Evolutionary conservation across 1,284 basidiomycete genomes (phyloP).

Genomic region (Testicularia cyperi): DNA sequence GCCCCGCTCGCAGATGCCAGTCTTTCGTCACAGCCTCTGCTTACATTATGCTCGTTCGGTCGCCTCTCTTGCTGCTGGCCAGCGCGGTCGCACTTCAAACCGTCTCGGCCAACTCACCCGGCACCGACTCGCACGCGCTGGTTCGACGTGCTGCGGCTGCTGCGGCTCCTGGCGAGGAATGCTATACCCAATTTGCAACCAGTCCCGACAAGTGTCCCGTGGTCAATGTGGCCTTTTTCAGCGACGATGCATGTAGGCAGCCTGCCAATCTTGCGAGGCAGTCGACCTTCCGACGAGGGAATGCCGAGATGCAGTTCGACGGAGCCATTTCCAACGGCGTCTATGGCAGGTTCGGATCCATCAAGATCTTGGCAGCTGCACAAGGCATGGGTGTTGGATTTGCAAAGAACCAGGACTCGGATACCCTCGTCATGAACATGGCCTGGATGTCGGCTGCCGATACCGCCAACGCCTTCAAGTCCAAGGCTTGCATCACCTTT

Average conservation of each 20-base stretch:
- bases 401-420: constrained; percentile 15
- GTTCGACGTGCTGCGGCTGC: background rate
- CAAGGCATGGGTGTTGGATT: constrained; percentile 23
- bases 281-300: constrained; percentile 4
- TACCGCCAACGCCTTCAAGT: constrained; percentile 4
- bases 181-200: constrained; percentile 11
- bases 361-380: constrained; percentile 15
- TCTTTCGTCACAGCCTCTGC: background rate
- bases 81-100: too few relatives aligned
- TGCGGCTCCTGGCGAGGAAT: constrained; percentile 3
- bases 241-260: constrained; percentile 6
- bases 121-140: background rate
- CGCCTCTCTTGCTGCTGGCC: too few relatives aligned
- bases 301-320: constrained; percentile 23
- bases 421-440: constrained; percentile 19
- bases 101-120: too few relatives aligned
- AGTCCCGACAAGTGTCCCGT: constrained; percentile 12
- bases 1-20: too few relatives aligned
- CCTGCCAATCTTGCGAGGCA: constrained; percentile 4
- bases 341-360: constrained; percentile 8
- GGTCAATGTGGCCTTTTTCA: constrained; percentile 18
- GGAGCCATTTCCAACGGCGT: constrained; percentile 8
- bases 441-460: constrained; percentile 14
- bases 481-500: constrained; percentile 13
- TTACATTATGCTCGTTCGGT: too few relatives aligned